Conservation (phyloP, 192 early-diverging fungal species). For the Blastocladiella britannica region DNA sequence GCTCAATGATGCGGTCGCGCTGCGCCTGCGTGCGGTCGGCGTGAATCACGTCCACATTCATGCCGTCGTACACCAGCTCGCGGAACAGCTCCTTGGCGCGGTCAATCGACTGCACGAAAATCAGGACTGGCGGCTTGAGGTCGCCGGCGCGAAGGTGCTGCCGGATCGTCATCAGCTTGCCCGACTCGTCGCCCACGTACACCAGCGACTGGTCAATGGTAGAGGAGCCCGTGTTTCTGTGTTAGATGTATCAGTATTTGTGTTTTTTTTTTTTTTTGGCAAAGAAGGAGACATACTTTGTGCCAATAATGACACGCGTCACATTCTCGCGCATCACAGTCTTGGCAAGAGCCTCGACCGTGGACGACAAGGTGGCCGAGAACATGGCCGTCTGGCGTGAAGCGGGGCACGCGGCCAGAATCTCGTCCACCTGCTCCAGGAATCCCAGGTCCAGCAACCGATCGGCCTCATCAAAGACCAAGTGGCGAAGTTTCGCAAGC, state of each 20-base stretch:
- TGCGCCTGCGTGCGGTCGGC: slow-evolving; percentile 83
- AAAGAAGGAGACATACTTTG: slow-evolving; percentile 44
- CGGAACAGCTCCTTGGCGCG: slow-evolving; percentile 90
- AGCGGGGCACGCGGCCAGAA: slow-evolving; percentile 63
- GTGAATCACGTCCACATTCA: slow-evolving; percentile 97
- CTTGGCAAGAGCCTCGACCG: slow-evolving; percentile 74
- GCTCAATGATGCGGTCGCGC: slow-evolving; percentile 71
- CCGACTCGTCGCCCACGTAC: slow-evolving; percentile 80
- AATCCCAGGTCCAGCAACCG: slow-evolving; percentile 62
- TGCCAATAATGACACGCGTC: slow-evolving; percentile 68
- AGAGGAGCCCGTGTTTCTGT: slow-evolving; percentile 71
- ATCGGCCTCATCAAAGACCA: slow-evolving; percentile 73
- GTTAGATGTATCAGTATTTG: too few species aligned
- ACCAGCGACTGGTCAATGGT: slow-evolving; percentile 73
- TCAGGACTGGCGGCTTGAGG: slow-evolving; percentile 76
- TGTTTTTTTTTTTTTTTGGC: too few species aligned
- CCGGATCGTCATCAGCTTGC: slow-evolving; percentile 80
- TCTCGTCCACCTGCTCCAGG: slow-evolving; percentile 71
- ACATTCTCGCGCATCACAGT: slow-evolving; percentile 77
- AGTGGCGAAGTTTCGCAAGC: slow-evolving; percentile 44
- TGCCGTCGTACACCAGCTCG: slow-evolving; percentile 89
- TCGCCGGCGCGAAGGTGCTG: slow-evolving; percentile 54
- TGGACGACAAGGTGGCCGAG: slow-evolving; percentile 82
- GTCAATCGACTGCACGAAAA: slow-evolving; percentile 95
- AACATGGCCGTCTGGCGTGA: slow-evolving; percentile 63